Evolutionary conservation across 768 basidiomycete species (phyloP).

Genomic region (Hirschioporus abietinus): DNA sequence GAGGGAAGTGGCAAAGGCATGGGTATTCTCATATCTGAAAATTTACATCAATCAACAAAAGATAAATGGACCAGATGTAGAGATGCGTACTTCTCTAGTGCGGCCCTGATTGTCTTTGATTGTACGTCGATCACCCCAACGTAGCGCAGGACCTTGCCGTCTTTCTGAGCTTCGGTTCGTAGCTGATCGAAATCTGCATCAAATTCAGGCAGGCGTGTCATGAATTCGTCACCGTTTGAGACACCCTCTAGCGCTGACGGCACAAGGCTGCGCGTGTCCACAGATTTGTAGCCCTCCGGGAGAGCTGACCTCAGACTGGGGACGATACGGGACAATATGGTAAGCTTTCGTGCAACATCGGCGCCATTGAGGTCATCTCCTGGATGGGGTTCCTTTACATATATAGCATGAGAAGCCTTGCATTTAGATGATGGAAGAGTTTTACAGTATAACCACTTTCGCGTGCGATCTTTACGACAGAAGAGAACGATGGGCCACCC

Average conservation of each 20-base stretch:
- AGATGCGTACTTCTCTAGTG: slow-evolving; percentile 73
- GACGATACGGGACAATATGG: slow-evolving; percentile 74
- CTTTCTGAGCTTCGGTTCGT: slow-evolving; percentile 69
- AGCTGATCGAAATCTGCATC: slow-evolving; percentile 75
- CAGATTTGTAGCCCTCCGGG: slow-evolving; percentile 73
- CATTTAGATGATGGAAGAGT: slow-evolving; percentile 5
- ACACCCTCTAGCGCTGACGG: slow-evolving; percentile 66
- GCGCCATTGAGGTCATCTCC: slow-evolving; percentile 95
- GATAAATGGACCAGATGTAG: not conserved
- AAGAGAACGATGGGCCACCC: slow-evolving; percentile 75
- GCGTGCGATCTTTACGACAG: slow-evolving; percentile 82
- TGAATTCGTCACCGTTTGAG: slow-evolving; percentile 75
- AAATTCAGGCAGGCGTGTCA: slow-evolving; percentile 72
- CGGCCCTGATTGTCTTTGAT: slow-evolving; percentile 70
- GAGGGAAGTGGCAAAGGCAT: slow-evolving; percentile 94
- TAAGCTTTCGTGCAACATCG: slow-evolving; percentile 95
- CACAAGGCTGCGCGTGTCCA: slow-evolving; percentile 81
- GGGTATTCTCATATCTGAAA: slow-evolving; percentile 75
- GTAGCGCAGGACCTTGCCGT: slow-evolving; percentile 85
- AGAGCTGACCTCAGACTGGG: slow-evolving; percentile 43
- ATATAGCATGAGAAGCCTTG: not conserved
- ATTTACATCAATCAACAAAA: not conserved
- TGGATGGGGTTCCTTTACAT: slow-evolving; percentile 86
- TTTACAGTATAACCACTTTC: slow-evolving; percentile 92
- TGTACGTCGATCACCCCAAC: slow-evolving; percentile 90